Conservation (phyloP, 1,139 yeast species). For the Candida glucosophila region DNA sequence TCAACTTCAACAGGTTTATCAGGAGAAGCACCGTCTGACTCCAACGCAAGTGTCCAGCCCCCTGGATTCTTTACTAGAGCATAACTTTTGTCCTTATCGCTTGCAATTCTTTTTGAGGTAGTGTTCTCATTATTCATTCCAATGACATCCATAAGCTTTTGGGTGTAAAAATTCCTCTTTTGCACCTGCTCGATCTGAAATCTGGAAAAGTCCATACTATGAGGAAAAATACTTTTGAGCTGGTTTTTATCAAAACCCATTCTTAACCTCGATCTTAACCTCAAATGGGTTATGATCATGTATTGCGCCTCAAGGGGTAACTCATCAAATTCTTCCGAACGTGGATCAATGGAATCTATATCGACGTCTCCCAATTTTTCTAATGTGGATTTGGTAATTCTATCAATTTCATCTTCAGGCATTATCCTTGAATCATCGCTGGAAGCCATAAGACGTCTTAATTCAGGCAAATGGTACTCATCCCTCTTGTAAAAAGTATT, state of each 20-base stretch:
- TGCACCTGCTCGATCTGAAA: constrained; percentile 92
- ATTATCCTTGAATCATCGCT: constrained; percentile 62
- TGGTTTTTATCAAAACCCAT: constrained; percentile 93
- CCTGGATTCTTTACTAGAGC: constrained; percentile 66
- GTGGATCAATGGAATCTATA: constrained; percentile 61
- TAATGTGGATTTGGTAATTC: constrained; percentile 49
- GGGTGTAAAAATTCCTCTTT: constrained; percentile 84
- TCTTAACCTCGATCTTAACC: constrained; percentile 80
- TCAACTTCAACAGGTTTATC: constrained; percentile 39
- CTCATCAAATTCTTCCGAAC: constrained; percentile 52
- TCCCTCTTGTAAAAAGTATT: constrained; percentile 38
- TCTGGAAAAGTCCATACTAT: constrained; percentile 81
- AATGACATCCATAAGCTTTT: constrained; percentile 71
- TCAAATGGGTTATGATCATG: constrained; percentile 72
- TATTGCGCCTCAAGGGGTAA: constrained; percentile 81
- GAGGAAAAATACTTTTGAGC: constrained; percentile 68
- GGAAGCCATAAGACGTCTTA: constrained; percentile 30
- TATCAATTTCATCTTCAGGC: constrained; percentile 63
- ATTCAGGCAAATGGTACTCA: constrained; percentile 78
- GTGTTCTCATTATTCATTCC: constrained; percentile 68
- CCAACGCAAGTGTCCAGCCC: constrained; percentile 80
- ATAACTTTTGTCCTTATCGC: constrained; percentile 74
- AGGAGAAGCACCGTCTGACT: constrained; percentile 25
- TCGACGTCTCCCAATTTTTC: constrained; percentile 68
- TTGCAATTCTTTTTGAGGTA: constrained; percentile 60